phyloP scores from a whole-genome alignment of 331 rosid species.

The Acacia concinna region DNA sequence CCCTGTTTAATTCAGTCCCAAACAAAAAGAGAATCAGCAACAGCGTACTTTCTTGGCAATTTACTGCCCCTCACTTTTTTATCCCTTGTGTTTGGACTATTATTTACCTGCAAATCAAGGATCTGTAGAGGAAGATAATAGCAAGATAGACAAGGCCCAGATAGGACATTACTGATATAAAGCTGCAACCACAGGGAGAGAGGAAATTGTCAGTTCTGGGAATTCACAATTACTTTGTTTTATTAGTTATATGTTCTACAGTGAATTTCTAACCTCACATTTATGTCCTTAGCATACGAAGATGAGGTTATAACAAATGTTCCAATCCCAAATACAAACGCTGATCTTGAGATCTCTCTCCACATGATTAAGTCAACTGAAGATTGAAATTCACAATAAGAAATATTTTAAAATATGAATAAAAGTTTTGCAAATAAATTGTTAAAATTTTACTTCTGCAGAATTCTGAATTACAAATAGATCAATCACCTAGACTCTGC shows the following conservation, averaged over 20 bases:
- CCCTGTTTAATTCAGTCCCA: constrained; percentile 42
- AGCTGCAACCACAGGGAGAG: constrained; percentile 41
- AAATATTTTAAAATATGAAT: not conserved
- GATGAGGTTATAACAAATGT: constrained; percentile 54
- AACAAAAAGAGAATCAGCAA: constrained; percentile 26
- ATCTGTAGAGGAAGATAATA: constrained; percentile 63
- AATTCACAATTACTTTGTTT: not conserved
- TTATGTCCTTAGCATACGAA: constrained; percentile 56
- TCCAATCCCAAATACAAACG: constrained; percentile 60
- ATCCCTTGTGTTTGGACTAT: not conserved
- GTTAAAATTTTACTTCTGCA: not conserved
- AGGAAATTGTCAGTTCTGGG: constrained; percentile 15
- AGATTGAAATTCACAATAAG: constrained; percentile 2
- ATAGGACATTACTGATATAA: constrained; percentile 65
- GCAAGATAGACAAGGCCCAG: constrained; percentile 74
- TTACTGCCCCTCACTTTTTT: constrained; percentile 4
- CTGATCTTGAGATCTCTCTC: constrained; percentile 72
- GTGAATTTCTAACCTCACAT: constrained; percentile 49
- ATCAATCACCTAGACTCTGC: constrained; percentile 56
- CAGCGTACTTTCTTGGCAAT: constrained; percentile 2
- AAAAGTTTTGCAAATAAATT: not conserved
- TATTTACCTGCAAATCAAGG: constrained; percentile 66
- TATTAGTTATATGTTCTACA: not conserved
- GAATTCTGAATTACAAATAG: constrained; percentile 2
- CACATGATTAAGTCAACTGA: constrained; percentile 75